A percentile compares a stretch with the other conserved stretches of the same genome.
These are phyloP conservation scores for Sideroxylon spinosum DNA, from an alignment of 179 eudicot species.

Conservation along the genomic window DNA sequence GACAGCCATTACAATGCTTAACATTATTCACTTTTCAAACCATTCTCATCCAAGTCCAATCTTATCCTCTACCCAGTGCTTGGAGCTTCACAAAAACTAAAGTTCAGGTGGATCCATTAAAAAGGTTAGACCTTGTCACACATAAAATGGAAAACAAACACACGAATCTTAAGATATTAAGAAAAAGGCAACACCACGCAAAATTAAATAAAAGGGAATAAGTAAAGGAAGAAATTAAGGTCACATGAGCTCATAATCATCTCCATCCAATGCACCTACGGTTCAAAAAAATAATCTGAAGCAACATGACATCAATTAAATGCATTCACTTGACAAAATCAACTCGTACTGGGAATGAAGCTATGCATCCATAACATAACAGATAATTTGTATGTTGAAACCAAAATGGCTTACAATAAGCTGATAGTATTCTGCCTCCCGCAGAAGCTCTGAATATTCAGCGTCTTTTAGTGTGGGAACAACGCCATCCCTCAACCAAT, in stretches of 20 bases:
- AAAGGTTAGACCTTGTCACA: not conserved
- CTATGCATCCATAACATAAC: not conserved
- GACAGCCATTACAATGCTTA: too few species aligned
- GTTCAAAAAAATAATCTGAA: not conserved
- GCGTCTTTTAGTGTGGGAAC: conserved; percentile 60
- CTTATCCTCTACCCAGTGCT: too few species aligned
- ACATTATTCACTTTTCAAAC: too few species aligned
- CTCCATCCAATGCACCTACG: not conserved
- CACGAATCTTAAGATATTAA: not conserved
- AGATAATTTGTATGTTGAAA: conserved; percentile 7
- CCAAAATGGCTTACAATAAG: conserved; percentile 56
- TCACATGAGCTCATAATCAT: not conserved
- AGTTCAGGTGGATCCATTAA: not conserved
- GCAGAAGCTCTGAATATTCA: conserved; percentile 68
- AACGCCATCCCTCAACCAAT: conserved; percentile 93
- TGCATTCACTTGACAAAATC: not conserved
- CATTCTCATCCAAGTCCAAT: too few species aligned
- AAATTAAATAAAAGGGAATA: not conserved
- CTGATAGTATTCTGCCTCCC: conserved; percentile 91
- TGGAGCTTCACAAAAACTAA: not conserved
- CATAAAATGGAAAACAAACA: not conserved
- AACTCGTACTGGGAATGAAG: conserved; percentile 1
- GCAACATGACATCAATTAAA: not conserved
- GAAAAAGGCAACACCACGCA: not conserved
- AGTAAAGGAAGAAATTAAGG: not conserved